Evolutionary conservation across 768 basidiomycete genomes (phyloP).

Genomic region (Rickenella mellea): DNA sequence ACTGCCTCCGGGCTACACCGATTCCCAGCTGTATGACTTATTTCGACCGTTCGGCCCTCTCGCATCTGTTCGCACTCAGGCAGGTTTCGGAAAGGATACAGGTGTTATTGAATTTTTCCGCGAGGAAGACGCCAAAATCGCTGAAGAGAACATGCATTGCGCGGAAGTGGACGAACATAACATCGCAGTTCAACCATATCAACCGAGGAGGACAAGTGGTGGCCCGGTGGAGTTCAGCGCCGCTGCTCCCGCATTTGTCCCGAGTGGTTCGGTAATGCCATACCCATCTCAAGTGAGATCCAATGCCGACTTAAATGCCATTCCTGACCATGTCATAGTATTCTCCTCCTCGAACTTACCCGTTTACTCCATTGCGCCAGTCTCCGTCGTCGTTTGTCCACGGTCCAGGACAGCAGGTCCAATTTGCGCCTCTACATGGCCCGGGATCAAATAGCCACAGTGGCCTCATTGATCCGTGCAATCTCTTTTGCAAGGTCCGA

Average conservation of each 20-base stretch:
- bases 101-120: constrained; percentile 82
- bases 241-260: constrained; percentile 69
- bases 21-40: constrained; percentile 73
- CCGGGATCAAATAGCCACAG: constrained; percentile 80
- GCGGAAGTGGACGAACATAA: constrained; percentile 77
- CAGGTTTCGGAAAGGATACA: constrained; percentile 68
- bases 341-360: constrained; percentile 54
- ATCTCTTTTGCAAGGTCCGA: constrained; percentile 76
- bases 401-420: constrained; percentile 86
- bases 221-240: constrained; percentile 59
- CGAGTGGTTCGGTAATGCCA: constrained; percentile 52
- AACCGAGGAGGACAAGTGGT: constrained; percentile 49
- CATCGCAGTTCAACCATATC: constrained; percentile 75
- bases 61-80: constrained; percentile 64
- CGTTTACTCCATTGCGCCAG: constrained; percentile 29
- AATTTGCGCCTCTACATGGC: constrained; percentile 63
- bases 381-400: constrained; percentile 46
- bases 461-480: constrained; percentile 85
- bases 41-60: constrained; percentile 81
- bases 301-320: not conserved
- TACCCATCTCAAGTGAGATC: constrained; percentile 50
- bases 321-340: constrained; percentile 29
- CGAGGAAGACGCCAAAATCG: constrained; percentile 72
- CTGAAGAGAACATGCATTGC: constrained; percentile 78
- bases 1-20: constrained; percentile 57